Evolutionary conservation across 768 basidiomycete species (phyloP).

Genomic region (Leccinum pellstonianum): DNA sequence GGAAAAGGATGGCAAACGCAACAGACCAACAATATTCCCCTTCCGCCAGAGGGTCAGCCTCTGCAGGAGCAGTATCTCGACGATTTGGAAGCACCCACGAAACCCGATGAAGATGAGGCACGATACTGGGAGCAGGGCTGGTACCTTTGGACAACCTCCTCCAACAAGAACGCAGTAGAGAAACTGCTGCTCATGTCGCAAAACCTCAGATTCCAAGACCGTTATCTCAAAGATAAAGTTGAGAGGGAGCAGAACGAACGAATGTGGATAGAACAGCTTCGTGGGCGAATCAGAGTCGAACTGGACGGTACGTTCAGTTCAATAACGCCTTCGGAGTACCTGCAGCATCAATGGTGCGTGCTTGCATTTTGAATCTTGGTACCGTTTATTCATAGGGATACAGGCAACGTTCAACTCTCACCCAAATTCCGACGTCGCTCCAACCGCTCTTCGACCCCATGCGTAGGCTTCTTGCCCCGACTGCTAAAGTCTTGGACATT

Average conservation of each 20-base stretch:
- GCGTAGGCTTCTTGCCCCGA: constrained; percentile 55
- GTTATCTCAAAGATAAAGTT: constrained; percentile 28
- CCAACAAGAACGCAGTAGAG: constrained; percentile 50
- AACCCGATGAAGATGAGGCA: constrained; percentile 36
- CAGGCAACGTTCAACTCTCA: constrained; percentile 53
- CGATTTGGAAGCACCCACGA: constrained; percentile 15
- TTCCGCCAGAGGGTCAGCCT: constrained; percentile 67
- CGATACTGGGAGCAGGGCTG: constrained; percentile 72
- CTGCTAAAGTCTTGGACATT: constrained; percentile 49
- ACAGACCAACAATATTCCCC: constrained; percentile 55
- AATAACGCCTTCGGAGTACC: constrained; percentile 20
- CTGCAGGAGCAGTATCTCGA: constrained; percentile 20
- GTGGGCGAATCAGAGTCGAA: constrained; percentile 24
- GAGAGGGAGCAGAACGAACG: constrained; percentile 53
- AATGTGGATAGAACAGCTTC: constrained; percentile 33
- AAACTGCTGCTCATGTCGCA: constrained; percentile 59
- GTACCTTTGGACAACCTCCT: constrained; percentile 69
- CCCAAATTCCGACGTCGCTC: constrained; percentile 57
- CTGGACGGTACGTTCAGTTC: constrained; percentile 32
- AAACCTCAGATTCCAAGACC: constrained; percentile 50
- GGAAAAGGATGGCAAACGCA: constrained; percentile 36
- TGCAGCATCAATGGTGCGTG: constrained; percentile 36
- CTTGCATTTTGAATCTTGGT: constrained; percentile 23
- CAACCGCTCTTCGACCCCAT: constrained; percentile 54
- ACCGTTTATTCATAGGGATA: background rate